Conservation (phyloP, 768 basidiomycete species). For the Phlebiopsis flavidoalba region DNA sequence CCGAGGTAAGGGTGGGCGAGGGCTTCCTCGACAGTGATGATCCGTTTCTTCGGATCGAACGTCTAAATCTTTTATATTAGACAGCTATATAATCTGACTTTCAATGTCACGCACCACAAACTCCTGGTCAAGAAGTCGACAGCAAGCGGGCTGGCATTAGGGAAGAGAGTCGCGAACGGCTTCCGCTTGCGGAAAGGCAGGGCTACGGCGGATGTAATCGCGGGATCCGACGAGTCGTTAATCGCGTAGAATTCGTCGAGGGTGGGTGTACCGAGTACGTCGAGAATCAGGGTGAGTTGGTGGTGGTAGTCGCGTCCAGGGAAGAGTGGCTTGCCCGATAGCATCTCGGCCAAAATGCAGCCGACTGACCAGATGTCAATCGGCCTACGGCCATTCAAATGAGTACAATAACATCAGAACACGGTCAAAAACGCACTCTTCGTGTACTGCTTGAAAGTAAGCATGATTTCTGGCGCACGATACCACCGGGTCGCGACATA, state of each 20-base stretch:
- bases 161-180: slow-evolving; percentile 82
- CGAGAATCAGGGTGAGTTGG: slow-evolving; percentile 91
- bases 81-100: not conserved
- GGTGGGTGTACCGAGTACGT: slow-evolving; percentile 94
- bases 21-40: slow-evolving; percentile 92
- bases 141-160: slow-evolving; percentile 81
- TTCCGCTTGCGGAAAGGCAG: slow-evolving; percentile 88
- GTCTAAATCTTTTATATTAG: slow-evolving; percentile 44
- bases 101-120: slow-evolving; percentile 47
- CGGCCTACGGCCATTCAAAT: slow-evolving; percentile 39
- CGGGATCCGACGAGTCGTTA: slow-evolving; percentile 64
- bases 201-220: slow-evolving; percentile 92
- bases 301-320: slow-evolving; percentile 97
- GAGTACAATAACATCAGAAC: not conserved
- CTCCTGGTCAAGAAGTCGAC: slow-evolving; percentile 80
- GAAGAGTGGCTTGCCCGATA: slow-evolving; percentile 95
- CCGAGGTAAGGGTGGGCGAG: slow-evolving; percentile 92
- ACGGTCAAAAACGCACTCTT: slow-evolving; percentile 45
- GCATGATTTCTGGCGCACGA: slow-evolving; percentile 98
- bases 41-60: slow-evolving; percentile 96
- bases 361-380: slow-evolving; percentile 88
- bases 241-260: slow-evolving; percentile 98
- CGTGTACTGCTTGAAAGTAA: slow-evolving; percentile 98
- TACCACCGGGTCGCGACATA: slow-evolving; percentile 99
- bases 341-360: slow-evolving; percentile 92